These are phyloP conservation scores for Dionaea muscipula DNA, from an alignment of 179 eudicot species.

Conservation along the genomic window DNA sequence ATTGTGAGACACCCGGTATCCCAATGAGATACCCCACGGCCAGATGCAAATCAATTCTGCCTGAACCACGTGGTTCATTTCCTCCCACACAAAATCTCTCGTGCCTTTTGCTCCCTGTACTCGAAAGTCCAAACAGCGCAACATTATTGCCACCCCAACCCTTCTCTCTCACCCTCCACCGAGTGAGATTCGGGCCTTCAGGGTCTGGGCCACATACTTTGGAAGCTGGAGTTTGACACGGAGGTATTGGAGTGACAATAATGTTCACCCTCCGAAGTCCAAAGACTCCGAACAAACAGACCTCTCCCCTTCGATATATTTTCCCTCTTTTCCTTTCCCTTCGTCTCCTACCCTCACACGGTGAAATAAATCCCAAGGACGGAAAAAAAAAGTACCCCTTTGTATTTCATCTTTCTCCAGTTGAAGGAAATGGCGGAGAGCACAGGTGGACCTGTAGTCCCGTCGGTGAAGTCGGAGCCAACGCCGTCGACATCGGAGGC, in stretches of 20 bases:
- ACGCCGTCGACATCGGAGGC: neutral
- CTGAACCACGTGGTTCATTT: slow-evolving; percentile 39
- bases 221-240: too few species aligned
- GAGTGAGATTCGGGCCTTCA: too few species aligned
- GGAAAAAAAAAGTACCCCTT: too few species aligned
- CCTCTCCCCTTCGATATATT: neutral
- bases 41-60: too few species aligned
- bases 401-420: neutral
- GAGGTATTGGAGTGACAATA: too few species aligned
- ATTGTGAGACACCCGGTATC: neutral
- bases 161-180: too few species aligned
- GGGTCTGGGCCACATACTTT: too few species aligned
- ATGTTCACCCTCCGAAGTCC: too few species aligned
- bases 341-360: neutral
- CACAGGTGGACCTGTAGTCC: slow-evolving; percentile 31
- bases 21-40: too few species aligned
- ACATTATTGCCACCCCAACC: too few species aligned
- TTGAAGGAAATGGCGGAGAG: slow-evolving; percentile 16
- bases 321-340: slow-evolving; percentile 10
- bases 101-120: slow-evolving; percentile 10
- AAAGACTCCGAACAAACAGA: neutral
- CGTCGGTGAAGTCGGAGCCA: slow-evolving; percentile 25
- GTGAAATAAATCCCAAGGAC: neutral
- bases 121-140: neutral
- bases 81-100: slow-evolving; percentile 33